Base-by-base conservation (phyloP, 805 yeast genomes). In the Yarrowia sp. region DNA sequence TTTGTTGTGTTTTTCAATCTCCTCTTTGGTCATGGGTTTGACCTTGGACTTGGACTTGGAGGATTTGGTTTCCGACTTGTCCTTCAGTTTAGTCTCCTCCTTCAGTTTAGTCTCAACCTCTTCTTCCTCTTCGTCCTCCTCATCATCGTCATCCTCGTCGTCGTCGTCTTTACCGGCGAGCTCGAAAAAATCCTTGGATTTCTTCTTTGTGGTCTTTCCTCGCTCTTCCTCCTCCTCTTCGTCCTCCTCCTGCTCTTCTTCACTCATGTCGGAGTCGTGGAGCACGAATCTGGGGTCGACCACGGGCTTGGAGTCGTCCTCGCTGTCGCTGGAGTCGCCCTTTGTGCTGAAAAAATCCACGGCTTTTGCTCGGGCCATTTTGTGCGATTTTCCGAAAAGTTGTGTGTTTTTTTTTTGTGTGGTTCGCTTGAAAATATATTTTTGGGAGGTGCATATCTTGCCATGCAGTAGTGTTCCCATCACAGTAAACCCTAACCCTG, bases 1-100 rank as follows among this genome's bases (percentile, higher is more conserved):
- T 56, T 79, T 79, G 36, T 78, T 78, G 30, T 76, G 71, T 69
- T 78, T 73, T 55, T 76, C 74, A 61, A 74, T 69, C 72, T 81
- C 74, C 49, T 79, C 80, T 47, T 73, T 70, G 9, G 77, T 69
- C 44, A 77, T 66, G 0, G 77, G 73, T 53, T 73, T 70, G 9
- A 72, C 53, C 52, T 33, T 70, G 58, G 24, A 52, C 52, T 65
- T 67, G 47, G 61, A 12, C 13, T 44, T 44, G 14, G 30, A 9
- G 44, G 44, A 9, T 7, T 42, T 42, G 44, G 44, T 5, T 9
- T n/a, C 44, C n/a, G 38, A 33, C 63, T 68, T 47, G 36, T 67
- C 13, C 68, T 71, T 47, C 42, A 3, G 10, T 9, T 34, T 20
- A 10, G 38, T 10, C 5, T 10, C 20, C 53, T 60, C 47, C 68